phyloP scores from a whole-genome alignment of 2,329 filamentous ascomycete species.

The Penicillium hordei region DNA sequence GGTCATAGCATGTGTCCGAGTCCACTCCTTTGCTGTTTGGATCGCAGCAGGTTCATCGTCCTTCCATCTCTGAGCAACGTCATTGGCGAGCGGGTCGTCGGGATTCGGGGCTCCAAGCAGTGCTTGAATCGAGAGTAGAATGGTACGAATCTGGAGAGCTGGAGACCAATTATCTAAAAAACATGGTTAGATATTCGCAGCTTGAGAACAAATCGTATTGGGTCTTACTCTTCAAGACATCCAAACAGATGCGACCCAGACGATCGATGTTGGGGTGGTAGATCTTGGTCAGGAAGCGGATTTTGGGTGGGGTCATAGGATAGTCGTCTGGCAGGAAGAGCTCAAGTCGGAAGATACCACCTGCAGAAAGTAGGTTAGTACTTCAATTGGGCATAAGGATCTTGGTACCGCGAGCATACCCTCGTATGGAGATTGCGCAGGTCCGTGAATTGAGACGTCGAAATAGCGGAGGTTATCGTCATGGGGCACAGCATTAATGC shows the following conservation, averaged over 20 bases:
- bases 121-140: constrained; percentile 97
- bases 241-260: constrained; percentile 92
- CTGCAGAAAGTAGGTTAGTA: constrained; percentile 38
- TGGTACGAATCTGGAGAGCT: constrained; percentile 94
- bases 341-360: constrained; percentile 92
- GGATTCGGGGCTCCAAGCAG: constrained; percentile 94
- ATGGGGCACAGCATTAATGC: constrained; percentile 92
- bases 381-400: constrained; percentile 2
- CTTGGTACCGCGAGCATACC: constrained; percentile 51
- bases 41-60: constrained; percentile 92
- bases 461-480: constrained; percentile 98
- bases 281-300: constrained; percentile 97
- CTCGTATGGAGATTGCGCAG: constrained; percentile 90
- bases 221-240: constrained; percentile 86
- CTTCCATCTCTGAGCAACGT: constrained; percentile 98
- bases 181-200: constrained; percentile 3
- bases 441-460: constrained; percentile 93
- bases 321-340: constrained; percentile 98
- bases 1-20: constrained; percentile 71
- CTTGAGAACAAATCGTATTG: background rate
- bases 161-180: constrained; percentile 92
- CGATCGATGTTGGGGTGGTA: constrained; percentile 99
- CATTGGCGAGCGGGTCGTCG: constrained; percentile 95
- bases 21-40: constrained; percentile 90
- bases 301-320: constrained; percentile 98